Evolutionary conservation across 192 early-diverging fungal species (phyloP).

Genomic region (Linnemannia schmuckeri): DNA sequence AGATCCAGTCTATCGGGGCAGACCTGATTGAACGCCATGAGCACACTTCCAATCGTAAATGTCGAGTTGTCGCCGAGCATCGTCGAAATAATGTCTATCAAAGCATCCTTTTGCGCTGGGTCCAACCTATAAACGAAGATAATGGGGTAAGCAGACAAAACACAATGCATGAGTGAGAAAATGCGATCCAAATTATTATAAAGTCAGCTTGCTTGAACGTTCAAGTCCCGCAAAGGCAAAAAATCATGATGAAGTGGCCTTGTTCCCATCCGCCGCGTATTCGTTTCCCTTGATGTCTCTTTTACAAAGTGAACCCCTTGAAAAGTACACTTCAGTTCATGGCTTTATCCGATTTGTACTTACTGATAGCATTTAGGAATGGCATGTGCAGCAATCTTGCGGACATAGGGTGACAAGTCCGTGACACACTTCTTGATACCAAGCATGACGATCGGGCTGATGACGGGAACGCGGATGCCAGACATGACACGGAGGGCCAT

Average conservation of each 20-base stretch:
- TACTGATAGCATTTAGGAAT: conserved; percentile 90
- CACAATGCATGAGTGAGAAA: neutral
- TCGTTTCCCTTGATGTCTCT: neutral
- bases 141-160: neutral
- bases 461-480: conserved; percentile 92
- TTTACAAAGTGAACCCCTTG: neutral
- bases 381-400: conserved; percentile 92
- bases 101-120: conserved; percentile 76
- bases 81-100: conserved; percentile 80
- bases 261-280: neutral
- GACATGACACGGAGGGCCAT: conserved; percentile 98
- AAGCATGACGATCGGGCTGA: conserved; percentile 91
- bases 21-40: conserved; percentile 87
- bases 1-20: conserved; percentile 89
- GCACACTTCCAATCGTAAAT: conserved; percentile 88
- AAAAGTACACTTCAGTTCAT: neutral
- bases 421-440: conserved; percentile 89
- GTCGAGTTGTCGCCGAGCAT: conserved; percentile 89
- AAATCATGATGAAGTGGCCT: neutral
- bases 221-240: neutral
- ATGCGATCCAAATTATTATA: neutral
- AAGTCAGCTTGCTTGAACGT: neutral
- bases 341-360: neutral
- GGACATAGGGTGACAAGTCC: conserved; percentile 93
- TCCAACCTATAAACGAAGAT: conserved; percentile 73